Conservation (phyloP, 1,139 yeast species). For the Geotrichum citri-aurantii region DNA sequence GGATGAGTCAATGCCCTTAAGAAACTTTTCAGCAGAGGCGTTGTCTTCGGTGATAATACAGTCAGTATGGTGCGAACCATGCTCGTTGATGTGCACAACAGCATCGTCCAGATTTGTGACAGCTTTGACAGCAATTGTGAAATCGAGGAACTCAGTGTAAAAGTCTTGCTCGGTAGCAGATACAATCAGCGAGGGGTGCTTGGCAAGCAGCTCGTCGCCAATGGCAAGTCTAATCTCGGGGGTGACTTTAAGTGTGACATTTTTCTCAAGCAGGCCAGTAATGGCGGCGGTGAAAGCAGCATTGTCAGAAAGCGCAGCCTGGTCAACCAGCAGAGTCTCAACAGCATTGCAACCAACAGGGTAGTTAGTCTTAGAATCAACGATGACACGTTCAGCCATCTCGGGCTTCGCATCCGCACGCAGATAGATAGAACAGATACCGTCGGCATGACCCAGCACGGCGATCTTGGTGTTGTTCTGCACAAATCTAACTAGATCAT, state of each 20-base stretch:
- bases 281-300: conserved; percentile 42
- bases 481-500: conserved; percentile 78
- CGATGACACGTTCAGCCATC: conserved; percentile 67
- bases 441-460: conserved; percentile 98
- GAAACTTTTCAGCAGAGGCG: conserved; percentile 62
- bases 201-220: conserved; percentile 22
- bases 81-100: conserved; percentile 73
- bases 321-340: conserved; percentile 73
- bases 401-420: conserved; percentile 68
- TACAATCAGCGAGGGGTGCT: conserved; percentile 36
- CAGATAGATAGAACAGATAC: conserved; percentile 83
- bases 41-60: conserved; percentile 76
- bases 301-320: conserved; percentile 39
- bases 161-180: conserved; percentile 59
- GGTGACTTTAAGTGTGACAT: conserved; percentile 67
- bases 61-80: conserved; percentile 96
- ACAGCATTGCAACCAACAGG: conserved; percentile 99
- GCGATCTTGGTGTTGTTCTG: conserved; percentile 89
- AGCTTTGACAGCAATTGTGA: conserved; percentile 70
- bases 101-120: conserved; percentile 62
- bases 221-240: conserved; percentile 42
- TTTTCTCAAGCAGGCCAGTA: conserved; percentile 50
- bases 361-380: conserved; percentile 90
- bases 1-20: conserved; percentile 86
- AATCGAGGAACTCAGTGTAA: conserved; percentile 73